phyloP scores from a whole-genome alignment of 768 basidiomycete species.

The Lactarius trivialis region DNA sequence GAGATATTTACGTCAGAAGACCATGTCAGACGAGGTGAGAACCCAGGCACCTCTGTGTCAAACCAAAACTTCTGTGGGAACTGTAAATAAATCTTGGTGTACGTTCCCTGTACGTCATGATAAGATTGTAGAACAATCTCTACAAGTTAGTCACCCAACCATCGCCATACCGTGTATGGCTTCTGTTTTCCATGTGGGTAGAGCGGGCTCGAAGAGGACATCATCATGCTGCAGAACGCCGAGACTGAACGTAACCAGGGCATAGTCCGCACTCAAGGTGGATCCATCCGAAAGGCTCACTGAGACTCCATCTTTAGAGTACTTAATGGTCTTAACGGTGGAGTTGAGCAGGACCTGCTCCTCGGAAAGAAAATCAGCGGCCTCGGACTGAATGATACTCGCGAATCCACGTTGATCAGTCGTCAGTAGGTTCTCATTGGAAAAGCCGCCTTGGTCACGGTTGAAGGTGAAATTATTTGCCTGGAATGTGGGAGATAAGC shows the following conservation, averaged over 20 bases:
- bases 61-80: constrained; percentile 60
- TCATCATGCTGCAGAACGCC: constrained; percentile 64
- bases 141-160: constrained; percentile 30
- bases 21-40: not conserved
- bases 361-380: constrained; percentile 44
- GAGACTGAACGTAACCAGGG: constrained; percentile 60
- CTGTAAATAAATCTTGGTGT: constrained; percentile 63
- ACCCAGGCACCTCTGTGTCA: constrained; percentile 34
- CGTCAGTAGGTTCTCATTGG: constrained; percentile 44
- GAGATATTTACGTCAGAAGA: constrained; percentile 4
- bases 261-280: constrained; percentile 47
- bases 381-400: constrained; percentile 50
- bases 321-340: constrained; percentile 42
- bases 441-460: constrained; percentile 49
- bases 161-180: constrained; percentile 58
- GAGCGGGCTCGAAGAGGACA: constrained; percentile 45
- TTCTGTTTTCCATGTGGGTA: constrained; percentile 59
- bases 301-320: constrained; percentile 39
- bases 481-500: constrained; percentile 31
- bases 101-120: constrained; percentile 37
- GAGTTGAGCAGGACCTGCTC: constrained; percentile 45
- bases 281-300: constrained; percentile 42
- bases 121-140: not conserved
- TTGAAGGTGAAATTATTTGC: constrained; percentile 58
- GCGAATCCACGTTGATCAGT: constrained; percentile 62